Evolutionary conservation across 2,329 filamentous ascomycete genomes (phyloP), one percentile per base, ranked within the genome.

Genomic region (Arthrinium phaeospermum): DNA sequence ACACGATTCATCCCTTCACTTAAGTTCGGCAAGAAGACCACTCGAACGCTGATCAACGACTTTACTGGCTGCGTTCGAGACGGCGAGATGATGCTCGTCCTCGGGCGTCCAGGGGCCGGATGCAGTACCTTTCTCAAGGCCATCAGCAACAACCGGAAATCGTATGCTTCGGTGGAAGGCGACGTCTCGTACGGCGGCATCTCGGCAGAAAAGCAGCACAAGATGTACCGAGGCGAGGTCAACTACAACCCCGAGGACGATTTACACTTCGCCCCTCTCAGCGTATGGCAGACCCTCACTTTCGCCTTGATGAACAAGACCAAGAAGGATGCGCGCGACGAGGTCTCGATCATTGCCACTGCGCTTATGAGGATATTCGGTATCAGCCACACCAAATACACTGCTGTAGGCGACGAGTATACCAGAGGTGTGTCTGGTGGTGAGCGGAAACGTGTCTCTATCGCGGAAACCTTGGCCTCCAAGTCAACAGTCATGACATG

Each of bases 171-270:
- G 2, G 91, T 95, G 6, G 85, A 88, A 4, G 93, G 93, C 30
- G 88, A 93, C 0, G 89, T 95, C 5, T 88, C 86, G 2, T 95
- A 95, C 76, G 92, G 92, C 53, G 92, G 92, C 19, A 91, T 95
- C 22, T 83, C 91, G 1, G 91, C 93, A 0, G 84, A 89, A 41
- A 90, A 92, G 76, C 91, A 94, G 77, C 86, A 88, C 77, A 91
- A 91, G 78, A 85, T 88, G 74, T 95, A 92, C 80, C 86, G 92
- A 67, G 93, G 93, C 47, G 93, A 95, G 79, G 92, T 94, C 78
- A 92, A 91, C 76, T 95, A 95, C 80, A 94, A 94, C 76, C 89
- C 89, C 22, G 93, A 96, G 80, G 93, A 94, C 75, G 93, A 95
- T 77, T 86, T 90, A 24, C 93, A 96, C 79, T 91, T 95, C 78